These are phyloP conservation scores for Pistacia atlantica DNA, from an alignment of 345 rosid genomes.

Conservation along the genomic window DNA sequence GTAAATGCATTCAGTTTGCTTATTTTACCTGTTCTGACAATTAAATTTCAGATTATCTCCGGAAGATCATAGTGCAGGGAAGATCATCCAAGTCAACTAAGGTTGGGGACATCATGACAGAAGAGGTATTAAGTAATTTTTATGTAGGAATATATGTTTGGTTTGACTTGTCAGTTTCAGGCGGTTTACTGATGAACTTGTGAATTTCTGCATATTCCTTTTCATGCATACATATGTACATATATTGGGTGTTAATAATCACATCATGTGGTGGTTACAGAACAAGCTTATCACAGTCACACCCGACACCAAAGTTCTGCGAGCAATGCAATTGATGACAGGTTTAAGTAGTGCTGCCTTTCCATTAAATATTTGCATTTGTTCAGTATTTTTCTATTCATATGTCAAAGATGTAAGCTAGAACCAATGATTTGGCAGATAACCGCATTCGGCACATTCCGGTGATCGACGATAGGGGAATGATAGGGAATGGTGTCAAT, in stretches of 20 bases:
- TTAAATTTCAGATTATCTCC: conserved; percentile 66
- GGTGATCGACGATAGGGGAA: conserved; percentile 67
- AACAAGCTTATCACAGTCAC: conserved; percentile 93
- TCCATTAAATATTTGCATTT: neutral
- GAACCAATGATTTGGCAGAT: conserved; percentile 47
- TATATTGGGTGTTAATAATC: neutral
- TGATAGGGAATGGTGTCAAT: conserved; percentile 99
- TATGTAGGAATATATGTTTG: neutral
- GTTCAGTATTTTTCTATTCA: neutral
- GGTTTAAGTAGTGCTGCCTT: conserved; percentile 39
- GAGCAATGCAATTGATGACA: conserved; percentile 99
- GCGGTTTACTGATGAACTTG: neutral
- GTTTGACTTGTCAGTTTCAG: neutral
- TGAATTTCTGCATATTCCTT: neutral
- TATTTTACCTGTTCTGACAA: neutral
- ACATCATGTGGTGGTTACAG: conserved; percentile 38
- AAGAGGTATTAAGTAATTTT: conserved; percentile 60
- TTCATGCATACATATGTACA: neutral
- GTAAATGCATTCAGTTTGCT: neutral
- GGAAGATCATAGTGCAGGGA: conserved; percentile 98
- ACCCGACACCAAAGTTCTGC: conserved; percentile 88
- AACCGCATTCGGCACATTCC: conserved; percentile 98
- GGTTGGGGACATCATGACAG: conserved; percentile 99
- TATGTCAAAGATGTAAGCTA: neutral
- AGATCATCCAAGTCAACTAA: conserved; percentile 97